Evolutionary conservation across 2,329 filamentous ascomycete species (phyloP), one percentile per base, ranked within the genome.

Genomic region (Lasiodiplodia sp.): DNA sequence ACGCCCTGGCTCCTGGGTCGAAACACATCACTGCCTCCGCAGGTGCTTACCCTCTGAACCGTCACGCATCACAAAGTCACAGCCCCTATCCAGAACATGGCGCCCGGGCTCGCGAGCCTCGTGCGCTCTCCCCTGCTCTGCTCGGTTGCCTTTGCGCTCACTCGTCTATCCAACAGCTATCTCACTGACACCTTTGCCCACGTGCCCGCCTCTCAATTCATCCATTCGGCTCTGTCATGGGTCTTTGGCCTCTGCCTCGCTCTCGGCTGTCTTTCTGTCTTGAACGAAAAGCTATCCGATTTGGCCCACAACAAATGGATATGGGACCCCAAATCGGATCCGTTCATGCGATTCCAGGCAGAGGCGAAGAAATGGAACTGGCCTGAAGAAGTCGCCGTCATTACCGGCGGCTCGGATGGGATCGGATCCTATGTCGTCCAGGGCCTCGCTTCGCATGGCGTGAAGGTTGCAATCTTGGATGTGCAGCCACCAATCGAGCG

Each of bases 261-360:
- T 18, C 28, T 64, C 44, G 25, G 44, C 31, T 64, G 60, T 31
- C 11, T 64, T 21, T 52, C 47, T 52, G 4, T 23, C 16, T 14
- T 64, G 18, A 64, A 64, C 40, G 23, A 49, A 31, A 64, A 64
- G 44, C 47, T 64, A 2, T 64, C 60, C 18, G 60, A 52, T 23
- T 77, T 74, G 74, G 78, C 78, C 6, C 73, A 75, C 62, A 78
- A 83, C 72, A 79, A 79, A 69, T 84, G 81, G 79, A 70, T 75
- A 8, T 76, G 79, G 70, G 74, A 67, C 21, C 38, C 31, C 18
- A 56, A 47, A 21, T 31, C 34, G 4, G 63, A 66, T 23, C 63
- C 63, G 16, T 34, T 66, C 21, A 66, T 66, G 63, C 49, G 49
- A 16, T 66, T 66, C 28, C 51, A 21, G 7, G 72, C 73, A 51